phyloP scores from a whole-genome alignment of 805 yeast species.

The Yamadazyma endophytica region DNA sequence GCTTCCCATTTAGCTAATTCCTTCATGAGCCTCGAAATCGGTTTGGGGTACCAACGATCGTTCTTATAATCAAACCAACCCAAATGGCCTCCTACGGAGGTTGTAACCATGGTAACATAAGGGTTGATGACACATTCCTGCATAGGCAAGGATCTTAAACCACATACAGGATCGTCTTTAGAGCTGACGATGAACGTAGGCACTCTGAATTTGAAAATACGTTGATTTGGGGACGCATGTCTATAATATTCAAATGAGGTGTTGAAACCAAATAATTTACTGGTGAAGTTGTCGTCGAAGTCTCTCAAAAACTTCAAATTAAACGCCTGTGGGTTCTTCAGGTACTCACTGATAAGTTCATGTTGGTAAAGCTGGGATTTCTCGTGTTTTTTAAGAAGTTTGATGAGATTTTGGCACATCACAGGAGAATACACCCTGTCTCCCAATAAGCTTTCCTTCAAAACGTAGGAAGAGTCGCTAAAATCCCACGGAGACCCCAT shows the following conservation, averaged over 20 bases:
- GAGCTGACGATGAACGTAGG: slow-evolving; percentile 63
- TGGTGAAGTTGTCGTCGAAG: slow-evolving; percentile 61
- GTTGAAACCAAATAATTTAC: slow-evolving; percentile 59
- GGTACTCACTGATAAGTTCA: slow-evolving; percentile 21
- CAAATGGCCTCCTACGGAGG: slow-evolving; percentile 72
- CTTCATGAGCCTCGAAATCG: slow-evolving; percentile 29
- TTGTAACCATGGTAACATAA: slow-evolving; percentile 49
- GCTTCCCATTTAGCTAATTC: slow-evolving; percentile 25
- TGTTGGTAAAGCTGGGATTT: slow-evolving; percentile 22
- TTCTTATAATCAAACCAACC: slow-evolving; percentile 40
- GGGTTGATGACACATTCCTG: slow-evolving; percentile 53
- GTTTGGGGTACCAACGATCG: slow-evolving; percentile 37
- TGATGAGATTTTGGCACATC: slow-evolving; percentile 37
- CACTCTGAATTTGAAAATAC: slow-evolving; percentile 52
- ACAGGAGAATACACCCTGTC: slow-evolving; percentile 36
- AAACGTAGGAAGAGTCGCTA: slow-evolving; percentile 46
- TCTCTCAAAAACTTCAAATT: slow-evolving; percentile 41
- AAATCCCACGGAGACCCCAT: slow-evolving; percentile 76
- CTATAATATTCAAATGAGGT: slow-evolving; percentile 61
- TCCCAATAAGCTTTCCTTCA: slow-evolving; percentile 40
- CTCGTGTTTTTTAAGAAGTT: slow-evolving; percentile 26
- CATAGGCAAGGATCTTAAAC: slow-evolving; percentile 48
- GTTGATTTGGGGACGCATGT: slow-evolving; percentile 58
- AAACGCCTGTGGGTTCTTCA: slow-evolving; percentile 24
- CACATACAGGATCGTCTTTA: slow-evolving; percentile 64